Base-by-base conservation (phyloP, 2,329 filamentous ascomycete genomes). In the Orbilia brochopaga region DNA sequence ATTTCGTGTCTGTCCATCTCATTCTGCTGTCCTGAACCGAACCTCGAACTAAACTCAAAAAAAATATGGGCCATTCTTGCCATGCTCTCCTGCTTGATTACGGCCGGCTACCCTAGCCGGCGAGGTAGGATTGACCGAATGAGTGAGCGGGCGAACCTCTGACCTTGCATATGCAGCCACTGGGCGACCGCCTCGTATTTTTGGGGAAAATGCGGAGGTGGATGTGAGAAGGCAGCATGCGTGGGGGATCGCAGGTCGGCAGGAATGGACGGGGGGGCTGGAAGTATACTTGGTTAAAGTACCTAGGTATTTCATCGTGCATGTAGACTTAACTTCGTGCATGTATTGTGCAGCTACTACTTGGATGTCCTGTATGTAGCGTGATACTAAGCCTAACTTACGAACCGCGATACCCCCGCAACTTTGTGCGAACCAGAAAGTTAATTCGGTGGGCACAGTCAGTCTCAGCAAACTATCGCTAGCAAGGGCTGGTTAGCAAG, bases 141-240 rank as follows among this genome's bases (percentile, higher is more conserved):
- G 4, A 30, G 52, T 23, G 37, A 24, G 24, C 19, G 17, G 19
- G 54, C 37, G 58, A 51, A 69, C 62, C 54, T 61, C 60, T 72
- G 67, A 72, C 67, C 67, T 72, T 72, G 67, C 67, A 72, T 72
- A 61, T 72, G 67, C 67, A 72, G 64, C 55, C 40, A 48, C 51
- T 53, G 42, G 56, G 50, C 60, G 60, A 72, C 65, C 66, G 66
- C 66, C 66, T 70, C 66, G 60, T 64, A 70, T 70, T 64, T n/a
- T 64, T 72, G 54, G 42, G 40, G 55, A 19, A 60, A 56, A 59
- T 72, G 67, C 67, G 55, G 60, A 42, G 60, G 59, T 48, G 57
- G 21, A 46, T 40, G 37, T 53, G 37, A 27, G 44, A 63, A 58
- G 42, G 21, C 19, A 54, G 40, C 50, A 23, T 53, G 50, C 24